Conservation (phyloP, 2,329 filamentous ascomycete species). For the Coleophoma crateriformis region DNA sequence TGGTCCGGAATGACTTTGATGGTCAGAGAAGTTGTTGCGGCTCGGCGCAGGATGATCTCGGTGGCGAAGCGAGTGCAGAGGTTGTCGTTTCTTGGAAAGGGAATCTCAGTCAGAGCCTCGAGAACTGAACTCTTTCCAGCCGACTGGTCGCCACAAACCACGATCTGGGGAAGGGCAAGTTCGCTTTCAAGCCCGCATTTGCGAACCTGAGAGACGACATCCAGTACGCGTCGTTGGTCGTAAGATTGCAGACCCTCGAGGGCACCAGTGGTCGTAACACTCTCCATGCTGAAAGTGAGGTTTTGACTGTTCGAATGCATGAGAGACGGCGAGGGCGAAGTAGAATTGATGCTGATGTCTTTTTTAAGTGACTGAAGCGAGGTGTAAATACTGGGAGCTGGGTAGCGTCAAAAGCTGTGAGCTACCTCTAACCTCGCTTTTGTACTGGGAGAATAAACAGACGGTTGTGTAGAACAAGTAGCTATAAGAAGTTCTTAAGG, state of each 20-base stretch:
- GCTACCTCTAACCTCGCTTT: too few relatives aligned
- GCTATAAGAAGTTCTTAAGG: too few relatives aligned
- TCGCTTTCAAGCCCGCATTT: constrained; percentile 46
- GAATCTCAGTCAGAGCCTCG: constrained; percentile 57
- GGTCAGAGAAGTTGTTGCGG: constrained; percentile 36
- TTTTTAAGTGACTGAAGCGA: too few relatives aligned
- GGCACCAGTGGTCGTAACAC: constrained; percentile 5
- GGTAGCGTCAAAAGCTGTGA: too few relatives aligned
- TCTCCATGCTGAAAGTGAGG: background rate
- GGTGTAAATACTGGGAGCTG: too few relatives aligned
- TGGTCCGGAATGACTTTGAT: constrained; percentile 52
- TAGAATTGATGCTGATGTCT: too few relatives aligned
- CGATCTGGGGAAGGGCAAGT: constrained; percentile 50
- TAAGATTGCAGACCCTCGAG: constrained; percentile 28
- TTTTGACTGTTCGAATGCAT: background rate
- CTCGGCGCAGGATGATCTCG: constrained; percentile 34
- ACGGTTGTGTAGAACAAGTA: too few relatives aligned
- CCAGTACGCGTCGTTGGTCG: constrained; percentile 51
- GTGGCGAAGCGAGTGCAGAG: constrained; percentile 54
- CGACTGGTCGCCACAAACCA: constrained; percentile 60
- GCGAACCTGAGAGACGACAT: constrained; percentile 51
- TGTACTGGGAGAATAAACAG: too few relatives aligned
- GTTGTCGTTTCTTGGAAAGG: constrained; percentile 53
- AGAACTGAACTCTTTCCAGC: constrained; percentile 60
- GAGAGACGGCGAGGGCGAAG: too few relatives aligned